phyloP scores from a whole-genome alignment of 2,329 filamentous ascomycete genomes.

The Cladophialophora yegresii region DNA sequence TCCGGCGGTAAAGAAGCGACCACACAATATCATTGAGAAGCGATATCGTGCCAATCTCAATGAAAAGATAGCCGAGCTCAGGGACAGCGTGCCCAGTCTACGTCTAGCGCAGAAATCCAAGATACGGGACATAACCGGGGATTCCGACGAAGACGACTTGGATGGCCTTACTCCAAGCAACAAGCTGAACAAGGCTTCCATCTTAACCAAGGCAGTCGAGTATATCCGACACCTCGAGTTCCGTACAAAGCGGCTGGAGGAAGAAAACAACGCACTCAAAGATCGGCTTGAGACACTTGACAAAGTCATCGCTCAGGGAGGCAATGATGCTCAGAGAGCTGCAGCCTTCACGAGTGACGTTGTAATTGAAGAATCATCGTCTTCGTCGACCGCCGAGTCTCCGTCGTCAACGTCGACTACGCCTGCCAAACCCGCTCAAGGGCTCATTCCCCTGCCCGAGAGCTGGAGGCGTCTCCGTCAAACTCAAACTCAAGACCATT shows the following conservation, averaged over 20 bases:
- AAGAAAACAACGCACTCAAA: constrained; percentile 80
- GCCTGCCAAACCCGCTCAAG: constrained; percentile 42
- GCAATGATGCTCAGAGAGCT: constrained; percentile 34
- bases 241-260: constrained; percentile 75
- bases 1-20: constrained; percentile 76
- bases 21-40: constrained; percentile 98
- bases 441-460: constrained; percentile 49
- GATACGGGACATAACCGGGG: constrained; percentile 57
- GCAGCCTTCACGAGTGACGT: constrained; percentile 37
- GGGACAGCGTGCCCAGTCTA: constrained; percentile 88
- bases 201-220: constrained; percentile 91
- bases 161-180: constrained; percentile 83
- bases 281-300: constrained; percentile 78
- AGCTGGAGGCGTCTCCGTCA: constrained; percentile 47
- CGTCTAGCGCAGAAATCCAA: constrained; percentile 73
- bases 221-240: constrained; percentile 95
- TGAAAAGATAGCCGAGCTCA: constrained; percentile 89
- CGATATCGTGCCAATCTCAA: constrained; percentile 94
- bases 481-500: constrained; percentile 38
- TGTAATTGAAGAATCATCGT: constrained; percentile 32
- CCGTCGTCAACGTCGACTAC: constrained; percentile 53
- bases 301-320: constrained; percentile 57
- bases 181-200: constrained; percentile 97
- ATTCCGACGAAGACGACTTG: constrained; percentile 76
- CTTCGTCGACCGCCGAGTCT: constrained; percentile 2